A percentile compares a stretch with the other conserved stretches of the same genome.
phyloP scores from a whole-genome alignment of 176 grass and related monocot species.

The Tillandsia leiboldiana region DNA sequence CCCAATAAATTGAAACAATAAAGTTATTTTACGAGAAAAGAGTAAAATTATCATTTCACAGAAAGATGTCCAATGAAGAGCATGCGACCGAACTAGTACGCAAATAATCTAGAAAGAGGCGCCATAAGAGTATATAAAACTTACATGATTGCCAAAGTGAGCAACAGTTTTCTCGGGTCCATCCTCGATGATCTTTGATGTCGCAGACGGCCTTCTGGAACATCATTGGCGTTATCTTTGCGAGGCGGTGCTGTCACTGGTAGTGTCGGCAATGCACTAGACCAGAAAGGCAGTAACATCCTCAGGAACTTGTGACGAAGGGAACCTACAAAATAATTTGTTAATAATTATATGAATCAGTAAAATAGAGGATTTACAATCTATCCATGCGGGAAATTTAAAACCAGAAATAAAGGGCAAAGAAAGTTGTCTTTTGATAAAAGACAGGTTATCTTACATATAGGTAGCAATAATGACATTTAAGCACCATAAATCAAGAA shows the following conservation, averaged over 20 bases:
- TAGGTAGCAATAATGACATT: too few species aligned
- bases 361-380: not conserved
- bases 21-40: too few species aligned
- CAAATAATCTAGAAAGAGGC: not conserved
- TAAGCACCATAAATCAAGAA: too few species aligned
- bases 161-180: constrained; percentile 88
- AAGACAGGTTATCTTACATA: too few species aligned
- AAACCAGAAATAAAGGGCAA: too few species aligned
- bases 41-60: too few species aligned
- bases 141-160: constrained; percentile 85
- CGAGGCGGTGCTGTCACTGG: constrained; percentile 73
- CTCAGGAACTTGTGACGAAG: constrained; percentile 79
- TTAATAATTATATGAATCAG: constrained; percentile 22
- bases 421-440: too few species aligned
- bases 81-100: not conserved
- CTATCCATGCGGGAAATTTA: too few species aligned
- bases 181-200: constrained; percentile 71
- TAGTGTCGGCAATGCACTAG: constrained; percentile 67
- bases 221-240: constrained; percentile 47
- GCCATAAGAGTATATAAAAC: constrained; percentile 12
- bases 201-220: constrained; percentile 47
- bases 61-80: not conserved
- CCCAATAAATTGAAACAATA: too few species aligned
- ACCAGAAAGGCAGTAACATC: constrained; percentile 98
- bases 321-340: constrained; percentile 40